These are phyloP conservation scores for Candida qinlingensis DNA, from an alignment of 805 yeast species.

Conservation along the genomic window DNA sequence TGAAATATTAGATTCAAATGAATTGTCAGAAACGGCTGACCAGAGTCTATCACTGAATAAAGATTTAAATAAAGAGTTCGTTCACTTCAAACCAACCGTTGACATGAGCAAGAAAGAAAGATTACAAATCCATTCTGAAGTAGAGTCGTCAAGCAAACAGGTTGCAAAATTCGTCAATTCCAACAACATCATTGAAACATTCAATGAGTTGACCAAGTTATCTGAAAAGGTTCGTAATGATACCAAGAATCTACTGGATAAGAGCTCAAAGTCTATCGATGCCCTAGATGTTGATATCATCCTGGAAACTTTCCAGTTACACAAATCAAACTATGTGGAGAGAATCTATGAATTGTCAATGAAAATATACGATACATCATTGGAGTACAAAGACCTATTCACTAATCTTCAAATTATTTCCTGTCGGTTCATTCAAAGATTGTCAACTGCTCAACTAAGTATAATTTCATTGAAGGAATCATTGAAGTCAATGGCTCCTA, in stretches of 20 bases:
- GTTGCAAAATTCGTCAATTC: constrained; percentile 27
- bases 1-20: constrained; percentile 8
- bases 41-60: constrained; percentile 22
- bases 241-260: constrained; percentile 16
- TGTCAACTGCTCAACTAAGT: constrained; percentile 17
- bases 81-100: constrained; percentile 30
- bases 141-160: constrained; percentile 37
- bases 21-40: constrained; percentile 24
- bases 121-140: constrained; percentile 33
- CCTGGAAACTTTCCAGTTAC: constrained; percentile 19
- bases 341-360: constrained; percentile 30
- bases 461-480: constrained; percentile 20
- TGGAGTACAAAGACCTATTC: constrained; percentile 31
- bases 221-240: constrained; percentile 22
- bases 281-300: constrained; percentile 19
- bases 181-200: constrained; percentile 14
- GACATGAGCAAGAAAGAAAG: constrained; percentile 32
- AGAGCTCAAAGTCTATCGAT: constrained; percentile 11
- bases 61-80: constrained; percentile 16
- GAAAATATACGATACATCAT: constrained; percentile 31
- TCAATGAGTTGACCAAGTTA: constrained; percentile 14
- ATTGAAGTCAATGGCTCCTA: constrained; percentile 12
- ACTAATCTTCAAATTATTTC: constrained; percentile 18
- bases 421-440: constrained; percentile 11
- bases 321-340: constrained; percentile 25